phyloP scores from a whole-genome alignment of 805 yeast genomes.

The Kodamaea leandrae region DNA sequence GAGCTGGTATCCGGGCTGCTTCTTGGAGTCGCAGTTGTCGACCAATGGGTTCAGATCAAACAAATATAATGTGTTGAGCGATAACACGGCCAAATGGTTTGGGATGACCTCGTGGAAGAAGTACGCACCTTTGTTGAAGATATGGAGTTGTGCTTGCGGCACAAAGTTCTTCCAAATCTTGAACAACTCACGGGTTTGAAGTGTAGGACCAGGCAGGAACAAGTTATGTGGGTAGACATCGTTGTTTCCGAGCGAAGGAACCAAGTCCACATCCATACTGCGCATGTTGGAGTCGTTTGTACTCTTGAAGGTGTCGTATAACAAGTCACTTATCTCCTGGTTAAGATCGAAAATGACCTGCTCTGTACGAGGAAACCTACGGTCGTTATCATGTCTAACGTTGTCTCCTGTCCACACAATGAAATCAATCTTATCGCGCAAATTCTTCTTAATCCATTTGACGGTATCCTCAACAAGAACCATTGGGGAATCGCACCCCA shows the following conservation, averaged over 20 bases:
- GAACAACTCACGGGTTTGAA: constrained; percentile 75
- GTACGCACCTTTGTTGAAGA: constrained; percentile 72
- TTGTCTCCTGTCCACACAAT: constrained; percentile 92
- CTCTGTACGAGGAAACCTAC: constrained; percentile 72
- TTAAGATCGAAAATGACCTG: constrained; percentile 68
- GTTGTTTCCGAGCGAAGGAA: constrained; percentile 81
- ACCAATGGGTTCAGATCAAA: constrained; percentile 78
- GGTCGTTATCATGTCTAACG: constrained; percentile 79
- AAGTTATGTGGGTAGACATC: constrained; percentile 89
- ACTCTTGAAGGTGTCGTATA: constrained; percentile 54
- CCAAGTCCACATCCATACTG: constrained; percentile 43
- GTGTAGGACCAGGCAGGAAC: constrained; percentile 84
- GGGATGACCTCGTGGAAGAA: constrained; percentile 79
- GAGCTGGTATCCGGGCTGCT: constrained; percentile 77
- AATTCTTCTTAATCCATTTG: constrained; percentile 60
- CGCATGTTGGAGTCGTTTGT: constrained; percentile 38
- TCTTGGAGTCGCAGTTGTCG: constrained; percentile 69
- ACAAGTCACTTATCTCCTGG: constrained; percentile 49
- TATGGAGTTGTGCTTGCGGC: constrained; percentile 74
- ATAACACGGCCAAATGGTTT: constrained; percentile 68
- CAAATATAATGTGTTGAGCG: constrained; percentile 73
- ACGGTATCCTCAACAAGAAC: constrained; percentile 59
- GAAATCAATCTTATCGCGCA: constrained; percentile 77
- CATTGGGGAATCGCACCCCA: constrained; percentile 78
- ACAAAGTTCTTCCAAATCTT: constrained; percentile 71